Base-by-base conservation (phyloP, 2,329 filamentous ascomycete species). In the Coniochaeta sp. region DNA sequence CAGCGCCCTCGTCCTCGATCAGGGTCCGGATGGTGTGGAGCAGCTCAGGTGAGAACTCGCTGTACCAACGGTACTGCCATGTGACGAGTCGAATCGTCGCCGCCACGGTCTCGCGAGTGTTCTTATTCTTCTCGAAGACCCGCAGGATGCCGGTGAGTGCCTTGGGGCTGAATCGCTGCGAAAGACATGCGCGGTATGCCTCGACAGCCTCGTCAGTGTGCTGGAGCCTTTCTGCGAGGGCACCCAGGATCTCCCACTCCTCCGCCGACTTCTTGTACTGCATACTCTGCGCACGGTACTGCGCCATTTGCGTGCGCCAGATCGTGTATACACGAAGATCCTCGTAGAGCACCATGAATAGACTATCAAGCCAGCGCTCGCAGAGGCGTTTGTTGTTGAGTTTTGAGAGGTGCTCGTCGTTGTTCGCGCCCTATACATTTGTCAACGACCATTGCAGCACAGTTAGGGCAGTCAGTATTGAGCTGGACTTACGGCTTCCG, bases 61-160 rank as follows among this genome's bases (percentile, higher is more conserved):
- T 97, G 78, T 99, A 99, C 95, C 95, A 99, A 66, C 95, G 84
- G 76, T 97, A 99, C 77, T 99, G 95, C 95, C 95, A 99, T 14
- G 93, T 95, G 36, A 98, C 91, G 47, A 99, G 79, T 58, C 92
- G 82, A 65, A 99, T 97, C 61, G 97, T 81, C n/a, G 90, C 88
- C 30, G 87, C 89, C 7, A 98, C 83, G 60, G 88, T 91, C 62
- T 92, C 89, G 62, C 91, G 81, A 3, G 90, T 92, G 74, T 90
- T 91, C 69, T 89, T 90, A 61, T 83, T 82, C 70, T 85, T 85
- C 74, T 96, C 89, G 66, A 92, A 91, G 55, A 91, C 82, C 59
- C 86, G 87, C 57, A 98, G 77, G 60, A 98, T 87, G 2, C 95
- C 95, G 19, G 86, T 85, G 74, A 98, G 88, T 0, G 93, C 92